Conservation (phyloP, 1,284 basidiomycete genomes). For the Kalmanozyma brasiliensis region DNA sequence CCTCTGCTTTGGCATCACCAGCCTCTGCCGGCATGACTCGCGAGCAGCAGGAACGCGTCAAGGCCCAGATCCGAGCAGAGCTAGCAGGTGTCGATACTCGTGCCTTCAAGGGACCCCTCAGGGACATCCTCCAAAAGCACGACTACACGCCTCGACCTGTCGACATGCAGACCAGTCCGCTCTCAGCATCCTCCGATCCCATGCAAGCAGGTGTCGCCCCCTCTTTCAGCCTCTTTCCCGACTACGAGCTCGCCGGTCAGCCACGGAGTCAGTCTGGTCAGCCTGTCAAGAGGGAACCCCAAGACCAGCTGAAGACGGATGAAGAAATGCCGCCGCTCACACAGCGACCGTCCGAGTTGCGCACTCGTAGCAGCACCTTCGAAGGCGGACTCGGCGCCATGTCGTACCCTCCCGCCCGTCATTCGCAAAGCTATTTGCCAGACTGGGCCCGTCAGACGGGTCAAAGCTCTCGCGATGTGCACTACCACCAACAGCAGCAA, state of each 20-base stretch:
- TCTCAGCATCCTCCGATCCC: slow-evolving; percentile 35
- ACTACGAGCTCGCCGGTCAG: slow-evolving; percentile 34
- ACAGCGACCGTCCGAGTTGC: slow-evolving; percentile 28
- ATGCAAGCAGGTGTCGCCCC: slow-evolving; percentile 46
- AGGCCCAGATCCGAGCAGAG: slow-evolving; percentile 49
- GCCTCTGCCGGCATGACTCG: slow-evolving; percentile 20
- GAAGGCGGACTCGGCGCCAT: slow-evolving; percentile 36
- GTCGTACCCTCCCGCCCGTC: slow-evolving; percentile 39
- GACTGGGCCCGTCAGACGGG: slow-evolving; percentile 47
- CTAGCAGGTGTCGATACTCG: slow-evolving; percentile 55
- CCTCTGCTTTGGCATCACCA: slow-evolving; percentile 24
- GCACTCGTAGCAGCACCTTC: slow-evolving; percentile 48
- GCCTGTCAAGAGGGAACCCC: slow-evolving; percentile 3
- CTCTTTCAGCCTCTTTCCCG: slow-evolving; percentile 39
- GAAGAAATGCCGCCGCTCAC: slow-evolving; percentile 17
- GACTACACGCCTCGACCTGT: slow-evolving; percentile 30
- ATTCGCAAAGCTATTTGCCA: slow-evolving; percentile 40
- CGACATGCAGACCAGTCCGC: slow-evolving; percentile 40
- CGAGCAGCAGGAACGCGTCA: slow-evolving; percentile 45
- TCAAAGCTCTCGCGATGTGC: slow-evolving; percentile 16
- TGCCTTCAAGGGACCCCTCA: slow-evolving; percentile 54
- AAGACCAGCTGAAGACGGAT: slow-evolving; percentile 5
- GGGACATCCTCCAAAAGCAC: slow-evolving; percentile 51
- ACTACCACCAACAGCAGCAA: slow-evolving; percentile 20
- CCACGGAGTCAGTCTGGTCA: slow-evolving; percentile 17